phyloP scores from a whole-genome alignment of 257 asterid species.

The Fraxinus quadrangulata region DNA sequence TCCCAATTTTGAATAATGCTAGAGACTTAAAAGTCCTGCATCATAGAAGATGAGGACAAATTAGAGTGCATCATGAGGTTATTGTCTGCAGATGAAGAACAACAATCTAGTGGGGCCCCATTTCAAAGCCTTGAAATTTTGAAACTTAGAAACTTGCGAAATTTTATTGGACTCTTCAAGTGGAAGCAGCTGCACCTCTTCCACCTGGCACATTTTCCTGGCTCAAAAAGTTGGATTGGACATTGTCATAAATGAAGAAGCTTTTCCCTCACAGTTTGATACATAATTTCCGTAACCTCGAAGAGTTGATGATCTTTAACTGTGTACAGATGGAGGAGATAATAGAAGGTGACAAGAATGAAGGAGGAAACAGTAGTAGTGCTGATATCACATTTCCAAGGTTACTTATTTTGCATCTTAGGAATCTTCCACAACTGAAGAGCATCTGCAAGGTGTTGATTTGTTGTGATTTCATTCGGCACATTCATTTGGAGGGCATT shows the following conservation, averaged over 20 bases:
- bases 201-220: slow-evolving; percentile 24
- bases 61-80: too few relatives aligned
- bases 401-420: slow-evolving; percentile 11
- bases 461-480: slow-evolving; percentile 23
- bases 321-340: too few relatives aligned
- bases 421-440: slow-evolving; percentile 25
- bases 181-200: background rate
- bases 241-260: slow-evolving; percentile 21
- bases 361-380: background rate
- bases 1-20: too few relatives aligned
- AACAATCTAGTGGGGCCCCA: too few relatives aligned
- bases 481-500: background rate
- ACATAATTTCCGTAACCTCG: slow-evolving; percentile 20
- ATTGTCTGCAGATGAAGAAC: too few relatives aligned
- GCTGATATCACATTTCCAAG: slow-evolving; percentile 14
- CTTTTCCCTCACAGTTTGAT: slow-evolving; percentile 14
- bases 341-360: background rate
- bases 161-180: too few relatives aligned
- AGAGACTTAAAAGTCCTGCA: too few relatives aligned
- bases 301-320: background rate
- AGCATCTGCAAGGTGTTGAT: slow-evolving; percentile 19
- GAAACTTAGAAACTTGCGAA: too few relatives aligned
- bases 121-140: too few relatives aligned
- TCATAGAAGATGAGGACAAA: too few relatives aligned
- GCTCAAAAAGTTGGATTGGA: slow-evolving; percentile 13